These are phyloP conservation scores for Backusella circina DNA, from an alignment of 192 early-diverging fungal genomes.

Conservation along the genomic window DNA sequence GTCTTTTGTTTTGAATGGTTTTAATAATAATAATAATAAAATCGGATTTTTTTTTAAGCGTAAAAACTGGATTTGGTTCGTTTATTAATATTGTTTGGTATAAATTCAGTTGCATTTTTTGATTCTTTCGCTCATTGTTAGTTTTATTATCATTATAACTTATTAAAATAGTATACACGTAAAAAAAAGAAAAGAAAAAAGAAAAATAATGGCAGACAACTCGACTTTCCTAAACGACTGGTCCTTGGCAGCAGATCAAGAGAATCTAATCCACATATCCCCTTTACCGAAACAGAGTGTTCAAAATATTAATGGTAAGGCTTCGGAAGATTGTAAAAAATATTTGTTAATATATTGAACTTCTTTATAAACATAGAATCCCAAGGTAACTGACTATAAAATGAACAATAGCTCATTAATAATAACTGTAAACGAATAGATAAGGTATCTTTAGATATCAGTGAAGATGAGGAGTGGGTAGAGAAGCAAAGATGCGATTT, in stretches of 20 bases:
- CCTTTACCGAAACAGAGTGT: neutral
- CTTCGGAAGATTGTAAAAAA: neutral
- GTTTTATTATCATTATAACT: neutral
- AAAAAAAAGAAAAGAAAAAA: conserved; percentile 8
- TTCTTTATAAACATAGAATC: neutral
- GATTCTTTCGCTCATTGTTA: neutral
- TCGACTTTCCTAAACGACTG: neutral
- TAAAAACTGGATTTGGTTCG: neutral
- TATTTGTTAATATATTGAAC: neutral
- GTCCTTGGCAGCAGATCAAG: neutral
- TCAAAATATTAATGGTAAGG: neutral
- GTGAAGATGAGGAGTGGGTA: conserved; percentile 20
- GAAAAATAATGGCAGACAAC: neutral
- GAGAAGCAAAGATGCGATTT: conserved; percentile 84
- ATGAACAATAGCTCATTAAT: neutral
- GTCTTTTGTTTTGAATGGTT: neutral
- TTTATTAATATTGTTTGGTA: neutral
- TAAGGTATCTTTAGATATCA: neutral
- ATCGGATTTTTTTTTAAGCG: neutral
- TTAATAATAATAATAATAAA: neutral
- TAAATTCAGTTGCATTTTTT: neutral
- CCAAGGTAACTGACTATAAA: neutral
- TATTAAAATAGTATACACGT: neutral
- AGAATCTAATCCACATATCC: neutral
- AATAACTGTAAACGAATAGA: conserved; percentile 36